A percentile compares a stretch with the other conserved stretches of the same genome.
These are phyloP conservation scores for Xylariales sp. DNA, from an alignment of 2,329 filamentous ascomycete genomes.

Conservation along the genomic window DNA sequence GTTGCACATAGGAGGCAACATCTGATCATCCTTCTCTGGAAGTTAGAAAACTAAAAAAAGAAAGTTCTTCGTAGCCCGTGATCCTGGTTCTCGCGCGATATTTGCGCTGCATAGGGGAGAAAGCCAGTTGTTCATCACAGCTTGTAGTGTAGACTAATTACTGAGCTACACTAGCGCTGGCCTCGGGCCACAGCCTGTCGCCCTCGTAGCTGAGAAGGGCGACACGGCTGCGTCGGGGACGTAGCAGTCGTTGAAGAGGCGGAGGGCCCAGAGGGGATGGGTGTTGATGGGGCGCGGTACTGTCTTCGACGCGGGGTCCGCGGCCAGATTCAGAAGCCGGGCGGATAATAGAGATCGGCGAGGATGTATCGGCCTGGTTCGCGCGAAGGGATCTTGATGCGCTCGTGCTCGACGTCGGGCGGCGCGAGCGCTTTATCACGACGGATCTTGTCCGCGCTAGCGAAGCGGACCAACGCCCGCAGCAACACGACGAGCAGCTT, in stretches of 20 bases:
- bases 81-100: too few species aligned
- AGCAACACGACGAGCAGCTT: neutral
- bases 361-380: conserved; percentile 32
- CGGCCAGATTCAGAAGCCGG: neutral
- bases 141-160: too few species aligned
- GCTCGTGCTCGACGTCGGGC: neutral
- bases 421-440: neutral
- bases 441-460: neutral
- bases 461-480: neutral
- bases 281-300: neutral
- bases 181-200: too few species aligned
- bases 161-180: too few species aligned
- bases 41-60: too few species aligned
- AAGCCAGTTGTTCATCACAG: too few species aligned
- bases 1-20: too few species aligned
- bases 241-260: neutral
- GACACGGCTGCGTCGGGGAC: neutral
- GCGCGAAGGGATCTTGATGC: conserved; percentile 50
- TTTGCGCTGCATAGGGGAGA: too few species aligned
- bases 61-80: too few species aligned
- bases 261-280: neutral
- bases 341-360: conserved; percentile 35
- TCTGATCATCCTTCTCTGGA: too few species aligned
- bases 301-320: neutral
- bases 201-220: neutral